Percentiles rank a stretch among this genome's conserved stretches.
These are phyloP conservation scores for Hanseniaspora sp. DNA, from an alignment of 1,139 yeast genomes.

Conservation along the genomic window DNA sequence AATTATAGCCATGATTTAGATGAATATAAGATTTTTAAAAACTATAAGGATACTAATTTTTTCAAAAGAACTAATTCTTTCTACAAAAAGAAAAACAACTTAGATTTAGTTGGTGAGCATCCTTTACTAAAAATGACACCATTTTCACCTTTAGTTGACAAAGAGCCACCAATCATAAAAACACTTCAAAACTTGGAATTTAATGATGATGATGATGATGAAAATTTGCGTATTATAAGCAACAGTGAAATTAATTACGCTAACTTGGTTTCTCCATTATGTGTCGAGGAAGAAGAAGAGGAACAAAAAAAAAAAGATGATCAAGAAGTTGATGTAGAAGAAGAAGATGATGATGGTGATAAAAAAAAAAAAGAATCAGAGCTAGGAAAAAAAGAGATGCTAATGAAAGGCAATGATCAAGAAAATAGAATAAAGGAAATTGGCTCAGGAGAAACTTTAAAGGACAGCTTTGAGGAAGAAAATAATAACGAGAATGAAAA, in stretches of 20 bases:
- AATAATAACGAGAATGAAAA: background rate
- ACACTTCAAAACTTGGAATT: constrained; percentile 19
- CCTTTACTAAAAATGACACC: background rate
- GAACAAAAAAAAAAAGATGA: no score
- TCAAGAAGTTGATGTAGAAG: background rate
- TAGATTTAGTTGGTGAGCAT: background rate
- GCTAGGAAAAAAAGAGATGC: background rate
- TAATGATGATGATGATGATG: constrained; percentile 23
- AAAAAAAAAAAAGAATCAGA: no score
- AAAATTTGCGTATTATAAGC: constrained; percentile 15
- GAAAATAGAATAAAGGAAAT: background rate
- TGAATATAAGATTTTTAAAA: no score
- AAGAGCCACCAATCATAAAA: background rate
- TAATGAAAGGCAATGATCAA: background rate
- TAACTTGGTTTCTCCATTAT: background rate
- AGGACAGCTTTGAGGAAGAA: background rate
- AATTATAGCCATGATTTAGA: background rate
- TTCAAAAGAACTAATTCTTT: background rate
- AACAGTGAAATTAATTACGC: background rate
- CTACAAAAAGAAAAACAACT: background rate
- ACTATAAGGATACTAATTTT: no score
- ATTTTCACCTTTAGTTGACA: constrained; percentile 1
- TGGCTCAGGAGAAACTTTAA: background rate
- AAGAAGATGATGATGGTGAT: background rate
- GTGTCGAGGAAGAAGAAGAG: background rate